Percentiles rank a stretch among this genome's conserved stretches.
Conservation (phyloP, 2,329 filamentous ascomycete genomes). For the Hymenoscyphus fructigenus region DNA sequence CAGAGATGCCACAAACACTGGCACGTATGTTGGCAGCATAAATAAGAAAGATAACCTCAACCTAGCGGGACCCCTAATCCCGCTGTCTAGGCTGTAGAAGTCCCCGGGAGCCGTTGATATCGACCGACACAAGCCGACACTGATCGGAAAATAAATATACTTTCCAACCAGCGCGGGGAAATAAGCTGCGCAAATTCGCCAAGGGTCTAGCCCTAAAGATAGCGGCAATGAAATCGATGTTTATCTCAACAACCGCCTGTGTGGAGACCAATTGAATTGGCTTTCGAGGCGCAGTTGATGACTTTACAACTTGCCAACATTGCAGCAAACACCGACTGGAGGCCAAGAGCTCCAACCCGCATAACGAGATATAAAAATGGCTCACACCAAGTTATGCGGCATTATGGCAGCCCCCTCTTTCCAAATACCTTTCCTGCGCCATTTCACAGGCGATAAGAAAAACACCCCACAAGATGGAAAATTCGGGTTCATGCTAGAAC, state of each 20-base stretch:
- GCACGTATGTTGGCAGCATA: too few species aligned
- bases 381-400: background rate
- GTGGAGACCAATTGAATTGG: too few species aligned
- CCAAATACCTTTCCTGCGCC: background rate
- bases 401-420: background rate
- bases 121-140: background rate
- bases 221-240: background rate
- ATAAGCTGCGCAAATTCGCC: background rate
- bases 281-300: background rate
- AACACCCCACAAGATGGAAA: background rate
- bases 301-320: background rate
- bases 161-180: background rate
- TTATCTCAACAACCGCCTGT: too few species aligned
- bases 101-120: background rate
- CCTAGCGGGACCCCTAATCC: too few species aligned
- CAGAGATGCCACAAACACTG: too few species aligned
- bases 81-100: too few species aligned
- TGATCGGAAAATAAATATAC: background rate
- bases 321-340: background rate
- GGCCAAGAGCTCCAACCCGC: background rate
- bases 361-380: background rate
- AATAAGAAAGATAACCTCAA: too few species aligned
- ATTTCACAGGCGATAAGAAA: background rate
- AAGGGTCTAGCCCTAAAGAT: background rate
- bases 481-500: background rate